phyloP scores from a whole-genome alignment of 495 filamentous ascomycete genomes.

The Evernia prunastri region DNA sequence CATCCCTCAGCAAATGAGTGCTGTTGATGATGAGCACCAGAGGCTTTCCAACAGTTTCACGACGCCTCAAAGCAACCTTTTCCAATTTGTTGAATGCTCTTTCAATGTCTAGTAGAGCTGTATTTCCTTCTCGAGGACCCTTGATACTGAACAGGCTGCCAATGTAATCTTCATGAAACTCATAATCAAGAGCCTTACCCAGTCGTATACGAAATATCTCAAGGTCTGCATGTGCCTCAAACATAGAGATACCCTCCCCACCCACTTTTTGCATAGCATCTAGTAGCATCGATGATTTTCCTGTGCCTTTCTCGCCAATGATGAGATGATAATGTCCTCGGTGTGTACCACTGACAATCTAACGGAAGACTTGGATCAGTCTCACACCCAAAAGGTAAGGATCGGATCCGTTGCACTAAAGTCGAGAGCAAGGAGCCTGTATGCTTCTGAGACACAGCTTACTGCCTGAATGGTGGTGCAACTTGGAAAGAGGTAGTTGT shows the following conservation, averaged over 20 bases:
- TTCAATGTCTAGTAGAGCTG: constrained; percentile 87
- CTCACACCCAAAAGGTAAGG: neutral
- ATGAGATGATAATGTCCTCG: constrained; percentile 83
- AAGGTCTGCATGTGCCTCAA: constrained; percentile 89
- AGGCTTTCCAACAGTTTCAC: constrained; percentile 52
- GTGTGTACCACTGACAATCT: constrained; percentile 61
- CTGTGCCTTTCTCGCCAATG: constrained; percentile 94
- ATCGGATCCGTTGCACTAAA: neutral
- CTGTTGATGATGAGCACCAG: constrained; percentile 86
- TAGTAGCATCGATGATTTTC: constrained; percentile 91
- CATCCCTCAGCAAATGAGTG: constrained; percentile 81
- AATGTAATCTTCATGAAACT: constrained; percentile 83
- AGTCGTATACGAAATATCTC: constrained; percentile 92
- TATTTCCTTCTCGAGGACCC: constrained; percentile 77
- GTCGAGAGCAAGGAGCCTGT: neutral
- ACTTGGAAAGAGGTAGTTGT: neutral
- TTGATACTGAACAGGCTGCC: constrained; percentile 90
- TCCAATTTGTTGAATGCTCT: constrained; percentile 95
- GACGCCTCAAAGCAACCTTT: constrained; percentile 79
- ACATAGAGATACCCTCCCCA: constrained; percentile 81
- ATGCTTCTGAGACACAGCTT: neutral
- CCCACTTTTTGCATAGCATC: constrained; percentile 88
- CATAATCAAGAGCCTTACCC: constrained; percentile 89
- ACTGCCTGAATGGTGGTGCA: neutral
- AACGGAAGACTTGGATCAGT: neutral